phyloP scores from a whole-genome alignment of 2,329 filamentous ascomycete species.

The Cladorrhinum sp. region DNA sequence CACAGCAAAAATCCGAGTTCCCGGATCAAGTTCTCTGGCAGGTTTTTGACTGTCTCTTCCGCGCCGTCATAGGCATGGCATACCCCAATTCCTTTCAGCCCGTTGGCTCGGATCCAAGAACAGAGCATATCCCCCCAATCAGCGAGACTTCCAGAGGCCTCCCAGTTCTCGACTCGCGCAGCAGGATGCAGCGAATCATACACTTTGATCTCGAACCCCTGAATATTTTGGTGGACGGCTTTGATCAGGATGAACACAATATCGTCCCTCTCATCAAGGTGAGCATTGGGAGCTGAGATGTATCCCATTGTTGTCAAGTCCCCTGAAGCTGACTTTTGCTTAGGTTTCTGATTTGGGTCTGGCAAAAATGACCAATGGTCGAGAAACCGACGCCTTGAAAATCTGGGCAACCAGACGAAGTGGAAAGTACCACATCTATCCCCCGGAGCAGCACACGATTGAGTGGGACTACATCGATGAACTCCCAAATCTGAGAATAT shows the following conservation, averaged over 20 bases:
- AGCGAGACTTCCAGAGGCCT: slow-evolving; percentile 5
- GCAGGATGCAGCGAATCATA: slow-evolving; percentile 1
- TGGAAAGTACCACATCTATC: slow-evolving; percentile 11
- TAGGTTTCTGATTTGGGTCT: slow-evolving; percentile 12
- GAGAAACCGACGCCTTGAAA: background rate
- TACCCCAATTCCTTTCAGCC: slow-evolving; percentile 11
- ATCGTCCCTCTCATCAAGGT: slow-evolving; percentile 15
- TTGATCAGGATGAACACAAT: slow-evolving; percentile 13
- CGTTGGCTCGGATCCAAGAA: background rate
- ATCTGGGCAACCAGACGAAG: background rate
- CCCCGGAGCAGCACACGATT: slow-evolving; percentile 17
- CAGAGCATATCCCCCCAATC: slow-evolving; percentile 1
- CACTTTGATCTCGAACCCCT: slow-evolving; percentile 18
- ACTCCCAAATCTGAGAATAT: background rate
- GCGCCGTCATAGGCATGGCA: slow-evolving; percentile 15
- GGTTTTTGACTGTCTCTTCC: slow-evolving; percentile 16
- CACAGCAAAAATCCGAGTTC: background rate
- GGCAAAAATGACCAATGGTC: background rate
- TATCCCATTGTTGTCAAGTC: too few relatives aligned
- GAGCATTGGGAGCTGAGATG: background rate
- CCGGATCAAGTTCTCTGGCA: slow-evolving; percentile 14
- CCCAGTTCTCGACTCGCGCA: background rate
- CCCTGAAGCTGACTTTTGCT: too few relatives aligned
- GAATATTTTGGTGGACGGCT: slow-evolving; percentile 18
- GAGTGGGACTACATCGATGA: slow-evolving; percentile 17